These are phyloP conservation scores for Aspergillus nomiae DNA, from an alignment of 2,329 filamentous ascomycete genomes.

Conservation along the genomic window DNA sequence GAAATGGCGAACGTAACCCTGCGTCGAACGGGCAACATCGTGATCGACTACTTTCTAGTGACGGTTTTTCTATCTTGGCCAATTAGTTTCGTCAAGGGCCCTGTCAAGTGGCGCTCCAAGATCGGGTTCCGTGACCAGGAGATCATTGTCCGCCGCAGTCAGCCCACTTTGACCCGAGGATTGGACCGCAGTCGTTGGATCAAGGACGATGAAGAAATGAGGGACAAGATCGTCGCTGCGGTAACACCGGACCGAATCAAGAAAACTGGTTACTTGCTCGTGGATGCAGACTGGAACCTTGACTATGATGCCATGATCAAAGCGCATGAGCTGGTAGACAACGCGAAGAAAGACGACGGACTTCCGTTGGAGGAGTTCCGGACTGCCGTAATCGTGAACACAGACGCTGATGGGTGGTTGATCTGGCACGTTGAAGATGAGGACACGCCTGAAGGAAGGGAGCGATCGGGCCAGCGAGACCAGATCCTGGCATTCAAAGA, in stretches of 20 bases:
- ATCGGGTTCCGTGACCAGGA: constrained; percentile 79
- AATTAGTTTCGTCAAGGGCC: constrained; percentile 68
- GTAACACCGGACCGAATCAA: constrained; percentile 67
- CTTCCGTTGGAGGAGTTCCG: constrained; percentile 67
- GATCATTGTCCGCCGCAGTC: constrained; percentile 76
- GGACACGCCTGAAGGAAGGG: constrained; percentile 46
- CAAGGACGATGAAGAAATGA: constrained; percentile 56
- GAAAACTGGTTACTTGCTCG: constrained; percentile 86
- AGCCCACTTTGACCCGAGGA: constrained; percentile 65
- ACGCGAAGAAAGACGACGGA: constrained; percentile 28
- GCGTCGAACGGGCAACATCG: constrained; percentile 65
- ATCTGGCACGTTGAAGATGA: constrained; percentile 63
- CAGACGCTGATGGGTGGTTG: constrained; percentile 70
- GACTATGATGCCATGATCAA: constrained; percentile 80
- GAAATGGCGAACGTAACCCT: constrained; percentile 60
- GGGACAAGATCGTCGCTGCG: constrained; percentile 64
- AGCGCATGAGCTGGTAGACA: constrained; percentile 69
- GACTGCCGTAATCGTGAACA: constrained; percentile 69
- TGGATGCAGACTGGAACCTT: constrained; percentile 83
- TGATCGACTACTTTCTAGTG: constrained; percentile 71
- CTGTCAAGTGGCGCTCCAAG: constrained; percentile 70
- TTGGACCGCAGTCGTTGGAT: constrained; percentile 53
- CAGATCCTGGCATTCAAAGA: constrained; percentile 83
- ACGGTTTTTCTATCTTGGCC: constrained; percentile 74
- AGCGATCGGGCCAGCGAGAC: constrained; percentile 46